Conservation (phyloP, 352 stramenopile genomes). For the Phytophthora colocasiae region DNA sequence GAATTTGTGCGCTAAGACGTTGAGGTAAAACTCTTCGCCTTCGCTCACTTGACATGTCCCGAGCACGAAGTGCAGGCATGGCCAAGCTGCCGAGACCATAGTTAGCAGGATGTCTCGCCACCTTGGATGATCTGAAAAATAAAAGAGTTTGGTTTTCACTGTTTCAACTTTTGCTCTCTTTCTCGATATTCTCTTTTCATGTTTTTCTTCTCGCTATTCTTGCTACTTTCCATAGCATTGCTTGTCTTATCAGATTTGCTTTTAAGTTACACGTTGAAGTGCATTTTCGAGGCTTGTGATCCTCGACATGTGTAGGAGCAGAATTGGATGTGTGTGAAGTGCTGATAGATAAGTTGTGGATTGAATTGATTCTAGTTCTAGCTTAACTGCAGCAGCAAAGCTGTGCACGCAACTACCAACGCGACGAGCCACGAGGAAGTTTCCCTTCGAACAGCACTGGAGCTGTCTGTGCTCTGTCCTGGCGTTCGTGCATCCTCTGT, state of each 20-base stretch:
- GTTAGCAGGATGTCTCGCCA: slow-evolving; percentile 50
- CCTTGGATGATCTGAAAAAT: slow-evolving; percentile 42
- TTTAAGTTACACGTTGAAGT: too few relatives aligned
- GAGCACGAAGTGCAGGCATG: slow-evolving; percentile 36
- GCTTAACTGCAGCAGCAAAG: slow-evolving; percentile 27
- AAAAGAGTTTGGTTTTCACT: slow-evolving; percentile 38
- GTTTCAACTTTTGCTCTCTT: not conserved
- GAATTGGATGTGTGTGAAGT: slow-evolving; percentile 23
- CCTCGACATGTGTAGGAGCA: slow-evolving; percentile 24
- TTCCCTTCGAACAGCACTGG: slow-evolving; percentile 3
- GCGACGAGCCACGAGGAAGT: slow-evolving; percentile 10
- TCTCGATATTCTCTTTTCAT: not conserved
- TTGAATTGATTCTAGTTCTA: slow-evolving; percentile 26
- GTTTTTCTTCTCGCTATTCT: not conserved
- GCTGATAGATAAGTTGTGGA: slow-evolving; percentile 36
- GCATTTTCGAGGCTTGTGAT: slow-evolving; percentile 1
- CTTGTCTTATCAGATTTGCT: too few relatives aligned
- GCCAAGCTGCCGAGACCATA: slow-evolving; percentile 45
- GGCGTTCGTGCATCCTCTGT: slow-evolving; percentile 17
- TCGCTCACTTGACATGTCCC: slow-evolving; percentile 43
- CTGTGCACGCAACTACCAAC: slow-evolving; percentile 10
- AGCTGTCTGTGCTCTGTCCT: slow-evolving; percentile 16
- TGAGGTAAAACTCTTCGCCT: slow-evolving; percentile 29
- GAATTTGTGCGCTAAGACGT: slow-evolving; percentile 38
- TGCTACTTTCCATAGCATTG: not conserved